Percentiles rank a stretch among this genome's conserved stretches.
phyloP scores from a whole-genome alignment of 23 red algal genomes.

The Chondrus crispus region DNA sequence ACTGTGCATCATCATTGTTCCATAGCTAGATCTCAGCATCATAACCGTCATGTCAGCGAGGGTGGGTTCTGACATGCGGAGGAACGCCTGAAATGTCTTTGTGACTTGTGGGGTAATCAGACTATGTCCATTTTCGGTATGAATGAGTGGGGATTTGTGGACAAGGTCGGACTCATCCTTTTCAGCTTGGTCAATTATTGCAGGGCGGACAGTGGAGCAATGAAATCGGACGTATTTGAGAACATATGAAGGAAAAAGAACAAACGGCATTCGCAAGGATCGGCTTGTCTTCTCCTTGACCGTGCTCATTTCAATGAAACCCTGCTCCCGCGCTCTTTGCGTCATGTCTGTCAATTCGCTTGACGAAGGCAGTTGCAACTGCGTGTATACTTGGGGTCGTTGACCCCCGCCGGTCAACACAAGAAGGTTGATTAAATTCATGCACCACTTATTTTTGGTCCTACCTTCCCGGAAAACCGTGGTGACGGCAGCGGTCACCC shows the following conservation, averaged over 20 bases:
- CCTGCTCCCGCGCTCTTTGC: no score
- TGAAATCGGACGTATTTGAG: background rate
- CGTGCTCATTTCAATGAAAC: background rate
- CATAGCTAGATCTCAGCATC: conserved; percentile 14
- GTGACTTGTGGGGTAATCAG: background rate
- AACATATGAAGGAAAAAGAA: background rate
- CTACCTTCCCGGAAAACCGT: no score
- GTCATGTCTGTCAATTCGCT: background rate
- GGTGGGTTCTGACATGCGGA: background rate
- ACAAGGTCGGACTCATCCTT: background rate
- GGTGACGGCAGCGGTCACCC: no score
- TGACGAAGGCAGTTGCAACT: background rate
- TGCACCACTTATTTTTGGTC: conserved; percentile 14
- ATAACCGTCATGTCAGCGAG: background rate
- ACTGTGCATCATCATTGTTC: conserved; percentile 2
- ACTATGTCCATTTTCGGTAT: background rate
- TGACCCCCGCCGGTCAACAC: conserved; percentile 4
- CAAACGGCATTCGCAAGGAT: background rate
- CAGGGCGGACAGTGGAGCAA: background rate
- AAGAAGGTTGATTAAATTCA: conserved; percentile 1
- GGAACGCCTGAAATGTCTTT: background rate
- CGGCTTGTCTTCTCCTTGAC: background rate
- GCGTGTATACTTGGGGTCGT: conserved; percentile 6
- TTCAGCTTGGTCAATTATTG: background rate
- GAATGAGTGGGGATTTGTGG: background rate